Conservation (phyloP, 805 yeast genomes). For the Jamesozyma jinghongensis region DNA sequence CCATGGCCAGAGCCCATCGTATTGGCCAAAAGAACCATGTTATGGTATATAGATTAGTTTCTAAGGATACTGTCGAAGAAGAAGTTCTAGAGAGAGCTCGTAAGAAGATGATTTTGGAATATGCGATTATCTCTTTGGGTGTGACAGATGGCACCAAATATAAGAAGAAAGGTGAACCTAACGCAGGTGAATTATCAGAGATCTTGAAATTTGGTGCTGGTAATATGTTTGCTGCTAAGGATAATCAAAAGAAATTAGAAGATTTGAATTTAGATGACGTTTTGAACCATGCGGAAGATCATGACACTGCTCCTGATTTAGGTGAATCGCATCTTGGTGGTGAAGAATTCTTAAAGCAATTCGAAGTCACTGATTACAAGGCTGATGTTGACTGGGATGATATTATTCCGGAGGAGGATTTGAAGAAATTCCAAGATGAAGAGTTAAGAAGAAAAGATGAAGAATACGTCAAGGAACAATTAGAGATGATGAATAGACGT, state of each 20-base stretch:
- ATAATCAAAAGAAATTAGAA: constrained; percentile 91
- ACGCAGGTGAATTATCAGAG: constrained; percentile 77
- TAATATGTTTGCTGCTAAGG: constrained; percentile 91
- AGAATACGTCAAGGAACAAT: constrained; percentile 76
- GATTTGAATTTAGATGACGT: constrained; percentile 94
- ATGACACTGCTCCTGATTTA: constrained; percentile 87
- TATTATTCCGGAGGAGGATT: constrained; percentile 91
- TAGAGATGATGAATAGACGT: constrained; percentile 77
- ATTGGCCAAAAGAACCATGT: constrained; percentile 99
- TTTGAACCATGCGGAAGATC: constrained; percentile 94
- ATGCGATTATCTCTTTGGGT: constrained; percentile 94
- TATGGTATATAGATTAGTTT: constrained; percentile 93
- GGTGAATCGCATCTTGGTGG: constrained; percentile 98
- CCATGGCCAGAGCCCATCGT: constrained; percentile 99
- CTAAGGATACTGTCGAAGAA: constrained; percentile 96
- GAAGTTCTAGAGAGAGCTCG: constrained; percentile 95
- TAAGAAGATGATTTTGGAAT: constrained; percentile 95
- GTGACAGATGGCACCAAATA: constrained; percentile 61
- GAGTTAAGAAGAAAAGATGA: constrained; percentile 84
- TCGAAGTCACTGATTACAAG: constrained; percentile 96
- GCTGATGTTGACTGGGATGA: constrained; percentile 99
- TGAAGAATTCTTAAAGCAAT: constrained; percentile 92
- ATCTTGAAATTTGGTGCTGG: constrained; percentile 98
- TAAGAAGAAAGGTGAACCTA: constrained; percentile 60
- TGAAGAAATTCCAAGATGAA: constrained; percentile 79